phyloP scores from a whole-genome alignment of 2,329 filamentous ascomycete species.

The Chaetomiaceae sp. region DNA sequence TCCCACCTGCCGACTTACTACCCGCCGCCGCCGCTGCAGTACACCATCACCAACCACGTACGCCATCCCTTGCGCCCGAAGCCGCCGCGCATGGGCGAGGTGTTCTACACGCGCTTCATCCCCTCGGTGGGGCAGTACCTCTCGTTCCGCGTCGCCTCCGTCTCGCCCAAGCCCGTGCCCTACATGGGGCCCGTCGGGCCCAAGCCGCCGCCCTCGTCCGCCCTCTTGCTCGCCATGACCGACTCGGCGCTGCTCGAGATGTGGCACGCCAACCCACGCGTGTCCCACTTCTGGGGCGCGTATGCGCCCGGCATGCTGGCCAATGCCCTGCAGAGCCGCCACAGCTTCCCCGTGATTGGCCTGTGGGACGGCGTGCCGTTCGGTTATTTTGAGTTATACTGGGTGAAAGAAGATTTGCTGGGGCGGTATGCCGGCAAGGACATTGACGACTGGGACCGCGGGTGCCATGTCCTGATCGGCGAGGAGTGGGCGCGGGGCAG shows the following conservation, averaged over 20 bases:
- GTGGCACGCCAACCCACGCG: slow-evolving; percentile 86
- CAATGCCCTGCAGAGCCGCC: slow-evolving; percentile 57
- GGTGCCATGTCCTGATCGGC: slow-evolving; percentile 82
- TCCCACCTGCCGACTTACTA: slow-evolving; percentile 90
- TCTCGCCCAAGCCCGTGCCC: slow-evolving; percentile 58
- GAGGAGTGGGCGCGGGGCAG: slow-evolving; percentile 86
- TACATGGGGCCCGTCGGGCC: slow-evolving; percentile 57
- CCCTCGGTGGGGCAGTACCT: slow-evolving; percentile 79
- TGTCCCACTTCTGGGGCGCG: slow-evolving; percentile 79
- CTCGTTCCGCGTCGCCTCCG: slow-evolving; percentile 78
- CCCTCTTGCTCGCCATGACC: slow-evolving; percentile 42
- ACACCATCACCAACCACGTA: slow-evolving; percentile 70
- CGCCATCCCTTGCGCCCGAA: slow-evolving; percentile 86
- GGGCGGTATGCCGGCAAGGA: slow-evolving; percentile 58
- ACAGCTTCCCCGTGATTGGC: slow-evolving; percentile 87
- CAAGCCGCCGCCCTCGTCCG: slow-evolving; percentile 32
- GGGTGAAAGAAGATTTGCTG: slow-evolving; percentile 87
- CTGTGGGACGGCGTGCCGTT: slow-evolving; percentile 95
- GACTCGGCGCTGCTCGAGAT: slow-evolving; percentile 64
- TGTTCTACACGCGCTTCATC: slow-evolving; percentile 85
- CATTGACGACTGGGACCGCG: slow-evolving; percentile 77
- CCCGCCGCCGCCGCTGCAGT: slow-evolving; percentile 77
- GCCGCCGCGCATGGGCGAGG: slow-evolving; percentile 82
- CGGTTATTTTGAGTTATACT: slow-evolving; percentile 97
- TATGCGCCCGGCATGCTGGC: slow-evolving; percentile 63